Conservation (phyloP, 345 rosid species). For the Lumnitzera racemosa region DNA sequence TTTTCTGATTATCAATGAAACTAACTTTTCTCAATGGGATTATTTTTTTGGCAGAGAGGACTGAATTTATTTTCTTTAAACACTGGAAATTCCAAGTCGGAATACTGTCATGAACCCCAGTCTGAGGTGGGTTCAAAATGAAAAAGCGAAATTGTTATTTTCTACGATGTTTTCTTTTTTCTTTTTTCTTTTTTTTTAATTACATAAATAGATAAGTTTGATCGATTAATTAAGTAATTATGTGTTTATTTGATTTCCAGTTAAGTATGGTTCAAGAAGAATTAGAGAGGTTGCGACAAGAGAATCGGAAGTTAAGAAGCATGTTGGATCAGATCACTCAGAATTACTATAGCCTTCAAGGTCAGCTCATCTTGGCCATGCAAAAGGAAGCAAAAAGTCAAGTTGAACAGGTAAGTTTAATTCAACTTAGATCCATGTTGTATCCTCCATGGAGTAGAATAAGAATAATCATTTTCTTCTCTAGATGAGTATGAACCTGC, state of each 20-base stretch:
- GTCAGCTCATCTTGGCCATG: conserved; percentile 51
- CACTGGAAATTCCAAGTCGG: conserved; percentile 26
- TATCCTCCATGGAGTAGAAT: too few species aligned
- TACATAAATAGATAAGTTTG: not conserved
- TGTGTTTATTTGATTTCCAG: conserved; percentile 20
- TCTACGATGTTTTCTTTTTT: not conserved
- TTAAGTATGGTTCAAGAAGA: conserved; percentile 33
- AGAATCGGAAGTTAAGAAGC: conserved; percentile 56
- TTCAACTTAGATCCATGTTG: too few species aligned
- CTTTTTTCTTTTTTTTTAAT: not conserved
- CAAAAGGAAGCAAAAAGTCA: conserved; percentile 34
- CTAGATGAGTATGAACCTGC: too few species aligned
- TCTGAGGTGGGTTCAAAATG: conserved; percentile 33
- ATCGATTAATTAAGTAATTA: not conserved
- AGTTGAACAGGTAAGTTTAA: conserved; percentile 4
- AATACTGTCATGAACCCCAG: conserved; percentile 25
- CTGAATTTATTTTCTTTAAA: conserved; percentile 39
- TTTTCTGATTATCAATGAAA: too few species aligned
- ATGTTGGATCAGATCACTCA: conserved; percentile 53
- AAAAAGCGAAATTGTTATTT: not conserved
- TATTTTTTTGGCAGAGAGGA: conserved; percentile 33
- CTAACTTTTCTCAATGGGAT: too few species aligned
- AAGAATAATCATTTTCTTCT: too few species aligned
- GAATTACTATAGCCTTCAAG: conserved; percentile 51
- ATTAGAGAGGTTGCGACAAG: conserved; percentile 52